These are phyloP conservation scores for Saccharomyces uvarum DNA, from an alignment of 1,139 yeast species.

Conservation along the genomic window DNA sequence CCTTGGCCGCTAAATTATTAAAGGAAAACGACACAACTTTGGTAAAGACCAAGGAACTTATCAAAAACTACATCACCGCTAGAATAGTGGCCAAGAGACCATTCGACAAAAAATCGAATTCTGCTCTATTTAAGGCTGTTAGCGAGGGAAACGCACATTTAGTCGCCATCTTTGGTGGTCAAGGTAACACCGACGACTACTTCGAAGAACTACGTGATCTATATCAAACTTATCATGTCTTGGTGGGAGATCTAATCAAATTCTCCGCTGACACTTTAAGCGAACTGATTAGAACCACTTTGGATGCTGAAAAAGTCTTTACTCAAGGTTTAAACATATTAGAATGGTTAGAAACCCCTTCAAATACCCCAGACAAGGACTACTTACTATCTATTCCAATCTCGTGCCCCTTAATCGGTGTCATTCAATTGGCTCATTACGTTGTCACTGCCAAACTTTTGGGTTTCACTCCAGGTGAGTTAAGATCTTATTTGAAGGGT, in stretches of 20 bases:
- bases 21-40: conserved; percentile 42
- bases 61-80: conserved; percentile 62
- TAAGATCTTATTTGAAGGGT: conserved; percentile 64
- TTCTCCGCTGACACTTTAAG: conserved; percentile 64
- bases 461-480: conserved; percentile 85
- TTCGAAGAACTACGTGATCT: conserved; percentile 91
- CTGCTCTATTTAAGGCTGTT: conserved; percentile 60
- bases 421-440: conserved; percentile 89
- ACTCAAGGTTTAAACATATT: conserved; percentile 89
- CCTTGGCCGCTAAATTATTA: conserved; percentile 70
- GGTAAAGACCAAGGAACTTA: conserved; percentile 61
- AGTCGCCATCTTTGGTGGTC: conserved; percentile 94
- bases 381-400: conserved; percentile 87
- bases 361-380: conserved; percentile 82
- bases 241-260: conserved; percentile 63
- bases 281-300: conserved; percentile 60
- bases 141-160: conserved; percentile 50
- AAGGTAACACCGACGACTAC: conserved; percentile 96
- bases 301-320: conserved; percentile 78
- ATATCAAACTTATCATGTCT: conserved; percentile 66
- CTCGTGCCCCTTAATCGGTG: conserved; percentile 91
- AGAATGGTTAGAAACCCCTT: conserved; percentile 79
- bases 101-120: conserved; percentile 40
- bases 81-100: conserved; percentile 44
- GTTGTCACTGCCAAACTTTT: conserved; percentile 79